These are phyloP conservation scores for Tylopilus sp. DNA, from an alignment of 1,284 basidiomycete genomes.

Conservation along the genomic window DNA sequence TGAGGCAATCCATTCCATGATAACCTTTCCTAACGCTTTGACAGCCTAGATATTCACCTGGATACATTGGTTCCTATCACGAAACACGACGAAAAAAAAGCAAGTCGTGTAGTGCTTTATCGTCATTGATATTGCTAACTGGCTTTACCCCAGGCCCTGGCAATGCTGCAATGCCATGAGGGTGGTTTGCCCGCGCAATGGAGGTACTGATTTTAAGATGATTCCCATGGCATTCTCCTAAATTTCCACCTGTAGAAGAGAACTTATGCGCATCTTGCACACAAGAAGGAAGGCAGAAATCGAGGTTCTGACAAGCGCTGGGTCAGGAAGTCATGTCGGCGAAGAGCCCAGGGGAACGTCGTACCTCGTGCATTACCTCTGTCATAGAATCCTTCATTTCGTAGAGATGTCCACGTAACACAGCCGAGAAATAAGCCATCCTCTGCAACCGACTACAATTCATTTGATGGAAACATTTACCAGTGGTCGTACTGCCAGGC, in stretches of 20 bases:
- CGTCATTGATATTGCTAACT: conserved; percentile 3
- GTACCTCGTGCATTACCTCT: conserved; percentile 27
- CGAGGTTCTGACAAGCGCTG: conserved; percentile 54
- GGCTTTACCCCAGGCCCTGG: conserved; percentile 49
- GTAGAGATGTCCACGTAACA: conserved; percentile 26
- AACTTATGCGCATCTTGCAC: conserved; percentile 76
- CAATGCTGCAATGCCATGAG: conserved; percentile 54
- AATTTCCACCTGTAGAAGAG: conserved; percentile 47
- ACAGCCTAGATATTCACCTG: conserved; percentile 56
- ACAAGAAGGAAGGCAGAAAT: conserved; percentile 85
- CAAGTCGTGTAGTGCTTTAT: conserved; percentile 20
- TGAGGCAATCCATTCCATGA: conserved; percentile 8
- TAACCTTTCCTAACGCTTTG: background rate
- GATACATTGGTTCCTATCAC: conserved; percentile 69
- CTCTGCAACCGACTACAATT: background rate
- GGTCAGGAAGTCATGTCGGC: background rate
- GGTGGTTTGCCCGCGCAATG: conserved; percentile 56
- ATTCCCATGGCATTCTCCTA: background rate
- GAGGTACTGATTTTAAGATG: conserved; percentile 51
- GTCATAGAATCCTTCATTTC: conserved; percentile 25
- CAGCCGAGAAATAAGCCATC: background rate
- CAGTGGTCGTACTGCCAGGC: too few relatives aligned
- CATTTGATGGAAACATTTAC: background rate
- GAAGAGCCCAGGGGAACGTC: conserved; percentile 16
- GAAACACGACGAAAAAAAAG: conserved; percentile 72